phyloP scores from a whole-genome alignment of 257 asterid species.

The Plantago ovata region DNA sequence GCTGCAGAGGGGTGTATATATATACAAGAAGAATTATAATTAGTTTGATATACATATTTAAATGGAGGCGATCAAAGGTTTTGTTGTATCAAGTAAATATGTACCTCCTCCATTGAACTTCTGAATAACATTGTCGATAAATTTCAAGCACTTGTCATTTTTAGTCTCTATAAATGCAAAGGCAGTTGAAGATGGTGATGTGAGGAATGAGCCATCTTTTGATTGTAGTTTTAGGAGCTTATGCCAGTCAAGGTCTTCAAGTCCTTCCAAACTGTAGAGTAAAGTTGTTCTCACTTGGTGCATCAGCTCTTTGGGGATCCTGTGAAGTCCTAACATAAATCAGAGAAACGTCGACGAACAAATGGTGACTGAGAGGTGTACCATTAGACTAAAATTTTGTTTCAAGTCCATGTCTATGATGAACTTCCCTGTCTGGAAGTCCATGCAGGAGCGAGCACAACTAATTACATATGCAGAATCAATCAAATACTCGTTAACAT shows the following conservation, averaged over 20 bases:
- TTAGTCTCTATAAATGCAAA: slow-evolving; percentile 47
- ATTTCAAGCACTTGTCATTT: slow-evolving; percentile 33
- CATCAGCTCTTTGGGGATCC: slow-evolving; percentile 42
- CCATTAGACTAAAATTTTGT: no score
- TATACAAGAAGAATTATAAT: no score
- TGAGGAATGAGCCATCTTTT: slow-evolving; percentile 46
- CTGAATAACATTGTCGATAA: slow-evolving; percentile 21
- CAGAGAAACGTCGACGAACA: no score
- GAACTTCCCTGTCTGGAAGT: no score
- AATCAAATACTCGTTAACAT: no score
- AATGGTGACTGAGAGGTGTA: no score
- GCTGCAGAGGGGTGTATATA: slow-evolving; percentile 36
- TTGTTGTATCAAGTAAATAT: background rate
- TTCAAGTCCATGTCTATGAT: no score
- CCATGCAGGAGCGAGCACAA: no score
- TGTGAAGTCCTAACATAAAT: background rate
- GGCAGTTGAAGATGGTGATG: slow-evolving; percentile 59
- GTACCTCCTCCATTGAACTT: slow-evolving; percentile 54
- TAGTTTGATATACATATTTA: no score
- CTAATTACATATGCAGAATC: no score
- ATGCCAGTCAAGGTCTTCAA: slow-evolving; percentile 42
- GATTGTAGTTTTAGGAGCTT: slow-evolving; percentile 42
- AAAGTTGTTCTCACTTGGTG: slow-evolving; percentile 40
- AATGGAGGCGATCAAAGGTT: no score
- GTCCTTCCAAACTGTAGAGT: slow-evolving; percentile 45